These are phyloP conservation scores for Ammopiptanthus mongolicus DNA, from an alignment of 306 rosid species.

Conservation along the genomic window DNA sequence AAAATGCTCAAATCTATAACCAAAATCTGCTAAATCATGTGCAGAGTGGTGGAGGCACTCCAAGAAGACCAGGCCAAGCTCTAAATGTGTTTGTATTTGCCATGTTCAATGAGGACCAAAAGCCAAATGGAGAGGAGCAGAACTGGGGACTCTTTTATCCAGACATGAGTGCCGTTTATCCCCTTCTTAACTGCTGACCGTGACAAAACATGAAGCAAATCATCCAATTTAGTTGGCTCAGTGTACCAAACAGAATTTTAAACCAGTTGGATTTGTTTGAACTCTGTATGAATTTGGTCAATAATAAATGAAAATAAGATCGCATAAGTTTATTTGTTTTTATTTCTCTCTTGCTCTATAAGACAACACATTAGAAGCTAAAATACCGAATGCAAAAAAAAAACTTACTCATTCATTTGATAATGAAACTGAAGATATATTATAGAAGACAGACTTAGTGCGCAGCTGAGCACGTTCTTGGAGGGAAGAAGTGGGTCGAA, in stretches of 20 bases:
- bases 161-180: slow-evolving; percentile 8
- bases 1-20: slow-evolving; percentile 1
- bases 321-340: not conserved
- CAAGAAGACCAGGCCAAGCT: slow-evolving; percentile 5
- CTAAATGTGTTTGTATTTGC: not conserved
- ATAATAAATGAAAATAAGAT: not conserved
- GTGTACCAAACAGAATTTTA: not conserved
- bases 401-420: no score
- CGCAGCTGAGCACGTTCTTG: no score
- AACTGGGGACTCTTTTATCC: slow-evolving; percentile 32
- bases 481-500: no score
- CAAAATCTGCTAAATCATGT: not conserved
- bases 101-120: slow-evolving; percentile 1
- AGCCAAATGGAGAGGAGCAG: not conserved
- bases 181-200: not conserved
- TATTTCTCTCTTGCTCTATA: not conserved
- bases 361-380: not conserved
- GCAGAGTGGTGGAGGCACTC: not conserved
- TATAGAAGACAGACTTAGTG: no score
- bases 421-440: no score
- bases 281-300: not conserved
- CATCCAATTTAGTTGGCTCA: not conserved
- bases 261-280: not conserved
- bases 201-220: not conserved
- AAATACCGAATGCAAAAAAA: not conserved